Evolutionary conservation across 2,329 filamentous ascomycete species (phyloP), one percentile per base, ranked within the genome.

Genomic region (Anisogramma anomala): DNA sequence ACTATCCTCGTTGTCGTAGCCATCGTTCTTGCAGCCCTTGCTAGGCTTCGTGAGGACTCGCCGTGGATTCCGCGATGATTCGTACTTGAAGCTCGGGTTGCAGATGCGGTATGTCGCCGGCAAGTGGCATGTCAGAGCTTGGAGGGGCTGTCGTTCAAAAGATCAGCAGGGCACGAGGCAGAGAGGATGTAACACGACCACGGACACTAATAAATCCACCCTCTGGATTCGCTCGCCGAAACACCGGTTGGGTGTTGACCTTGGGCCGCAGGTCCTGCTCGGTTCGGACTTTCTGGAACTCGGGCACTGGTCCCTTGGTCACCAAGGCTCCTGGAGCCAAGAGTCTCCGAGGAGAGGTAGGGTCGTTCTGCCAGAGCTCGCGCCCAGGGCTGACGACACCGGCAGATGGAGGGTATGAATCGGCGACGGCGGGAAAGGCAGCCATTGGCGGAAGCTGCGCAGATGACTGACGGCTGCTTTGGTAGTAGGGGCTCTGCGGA

Each of bases 1-100:
- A 61, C 91, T 96, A 53, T 98, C 91, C 60, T 98, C 91, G 52
- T 98, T 98, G 58, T 98, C 91, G 56, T 91, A 98, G 3, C 91
- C 91, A 65, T 98, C 91, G 56, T 98, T 98, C 72, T 98, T 98
- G 48, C 84, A 77, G 11, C 91, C 91, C 65, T 98, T 98, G 73
- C 91, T 96, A 6, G 91, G 91, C 63, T 98, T 98, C 13, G 91
- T 98, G 51, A 98, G 72, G 36, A 98, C 91, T 60, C 91, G 77
- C 48, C 91, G 83, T 28, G 91, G 91, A 57, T 98, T 98, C 50
- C 91, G 78, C 40, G 91, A 95, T 13, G 91, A 95, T 60, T 98
- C 91, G 65, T 98, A 98, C 67, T 98, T 95, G 72, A 98, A 98
- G 54, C 76, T 80, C 3, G 88, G 88, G 59, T 98, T 98, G 69